Evolutionary conservation across 495 filamentous ascomycete genomes (phyloP).

Genomic region (Aspergillus bridgeri): DNA sequence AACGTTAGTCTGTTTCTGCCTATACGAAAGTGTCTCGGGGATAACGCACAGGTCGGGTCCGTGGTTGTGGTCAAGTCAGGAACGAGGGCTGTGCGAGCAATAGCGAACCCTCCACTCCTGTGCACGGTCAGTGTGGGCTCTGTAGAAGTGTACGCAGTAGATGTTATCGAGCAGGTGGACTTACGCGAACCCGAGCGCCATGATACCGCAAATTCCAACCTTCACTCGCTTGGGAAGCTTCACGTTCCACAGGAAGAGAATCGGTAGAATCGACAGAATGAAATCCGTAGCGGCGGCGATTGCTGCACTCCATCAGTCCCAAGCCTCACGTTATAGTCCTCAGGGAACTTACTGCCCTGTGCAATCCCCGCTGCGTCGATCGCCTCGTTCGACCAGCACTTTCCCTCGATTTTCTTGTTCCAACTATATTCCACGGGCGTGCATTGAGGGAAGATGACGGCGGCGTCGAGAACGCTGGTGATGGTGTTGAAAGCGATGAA

Average conservation of each 20-base stretch:
- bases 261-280: neutral
- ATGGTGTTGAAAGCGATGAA: slow-evolving; percentile 7
- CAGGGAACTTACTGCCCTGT: neutral
- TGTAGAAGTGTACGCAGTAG: too few species aligned
- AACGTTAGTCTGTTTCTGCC: neutral
- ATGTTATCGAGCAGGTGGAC: neutral
- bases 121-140: neutral
- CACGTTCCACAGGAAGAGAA: slow-evolving; percentile 2
- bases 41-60: slow-evolving; percentile 2
- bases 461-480: slow-evolving; percentile 2
- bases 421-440: slow-evolving; percentile 1
- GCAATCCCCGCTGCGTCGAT: slow-evolving; percentile 3
- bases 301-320: neutral
- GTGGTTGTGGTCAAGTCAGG: neutral
- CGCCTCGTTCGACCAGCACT: neutral
- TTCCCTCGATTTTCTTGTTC: slow-evolving; percentile 1
- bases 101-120: slow-evolving; percentile 2
- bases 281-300: slow-evolving; percentile 2
- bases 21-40: neutral
- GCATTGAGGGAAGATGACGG: slow-evolving; percentile 5
- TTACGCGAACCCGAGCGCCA: slow-evolving; percentile 4
- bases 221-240: slow-evolving; percentile 7
- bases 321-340: too few species aligned
- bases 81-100: slow-evolving; percentile 2
- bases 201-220: slow-evolving; percentile 2